Evolutionary conservation across 139 green algal genomes (phyloP).

Genomic region (Haematococcus lacustris): DNA sequence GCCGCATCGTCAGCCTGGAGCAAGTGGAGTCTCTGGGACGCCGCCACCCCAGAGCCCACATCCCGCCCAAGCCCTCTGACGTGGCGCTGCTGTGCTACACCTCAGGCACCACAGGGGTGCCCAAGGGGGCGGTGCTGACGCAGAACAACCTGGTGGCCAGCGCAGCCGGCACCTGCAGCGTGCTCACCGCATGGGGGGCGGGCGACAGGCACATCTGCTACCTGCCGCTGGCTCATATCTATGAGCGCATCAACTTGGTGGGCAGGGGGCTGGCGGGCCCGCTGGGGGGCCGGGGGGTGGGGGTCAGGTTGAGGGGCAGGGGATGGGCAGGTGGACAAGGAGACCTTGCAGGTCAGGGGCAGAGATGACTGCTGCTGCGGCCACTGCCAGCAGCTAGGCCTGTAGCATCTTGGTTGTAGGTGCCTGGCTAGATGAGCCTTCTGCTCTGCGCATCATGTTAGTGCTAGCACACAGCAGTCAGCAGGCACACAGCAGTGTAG

Average conservation of each 20-base stretch:
- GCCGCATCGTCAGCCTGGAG: constrained; percentile 53
- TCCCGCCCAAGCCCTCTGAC: constrained; percentile 70
- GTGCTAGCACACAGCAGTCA: too few species aligned
- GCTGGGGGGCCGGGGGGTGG: too few species aligned
- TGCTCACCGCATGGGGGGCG: constrained; percentile 25
- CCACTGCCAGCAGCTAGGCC: too few species aligned
- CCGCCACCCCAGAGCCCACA: constrained; percentile 66
- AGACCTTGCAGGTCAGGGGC: too few species aligned
- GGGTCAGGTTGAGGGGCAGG: too few species aligned
- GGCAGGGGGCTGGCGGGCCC: too few species aligned
- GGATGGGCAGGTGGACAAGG: too few species aligned
- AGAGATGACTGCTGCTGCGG: too few species aligned
- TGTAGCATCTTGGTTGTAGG: too few species aligned
- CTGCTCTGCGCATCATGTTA: too few species aligned
- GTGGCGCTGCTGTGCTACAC: constrained; percentile 94
- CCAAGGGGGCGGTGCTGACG: constrained; percentile 82
- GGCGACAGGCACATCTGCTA: constrained; percentile 79
- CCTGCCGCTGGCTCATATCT: constrained; percentile 92
- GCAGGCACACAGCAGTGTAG: too few species aligned
- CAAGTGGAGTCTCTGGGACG: constrained; percentile 53
- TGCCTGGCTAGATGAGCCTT: too few species aligned
- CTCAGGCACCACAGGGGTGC: constrained; percentile 79
- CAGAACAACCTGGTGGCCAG: constrained; percentile 76
- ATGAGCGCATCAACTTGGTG: constrained; percentile 75
- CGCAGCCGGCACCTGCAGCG: constrained; percentile 37